Conservation (phyloP, 768 basidiomycete species). For the Royoungia palumana region DNA sequence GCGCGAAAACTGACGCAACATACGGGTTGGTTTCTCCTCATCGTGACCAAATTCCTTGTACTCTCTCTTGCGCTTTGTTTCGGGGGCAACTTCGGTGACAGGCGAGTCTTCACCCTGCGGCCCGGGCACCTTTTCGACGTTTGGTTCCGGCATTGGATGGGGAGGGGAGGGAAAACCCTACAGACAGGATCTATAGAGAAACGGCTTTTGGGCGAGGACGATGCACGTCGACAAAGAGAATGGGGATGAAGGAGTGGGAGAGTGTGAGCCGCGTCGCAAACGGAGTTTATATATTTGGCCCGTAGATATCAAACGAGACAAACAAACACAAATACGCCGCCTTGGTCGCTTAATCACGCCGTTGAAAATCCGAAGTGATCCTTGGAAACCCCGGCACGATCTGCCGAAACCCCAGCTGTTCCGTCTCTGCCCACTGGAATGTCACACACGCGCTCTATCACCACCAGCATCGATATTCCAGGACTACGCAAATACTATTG, state of each 20-base stretch:
- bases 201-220: constrained; percentile 11
- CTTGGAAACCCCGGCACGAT: constrained; percentile 25
- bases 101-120: constrained; percentile 50
- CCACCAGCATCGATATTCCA: neutral
- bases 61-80: constrained; percentile 65
- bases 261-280: constrained; percentile 24
- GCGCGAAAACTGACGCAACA: constrained; percentile 24
- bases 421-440: constrained; percentile 4
- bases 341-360: constrained; percentile 15
- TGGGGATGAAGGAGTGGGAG: constrained; percentile 32
- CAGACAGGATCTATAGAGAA: constrained; percentile 26
- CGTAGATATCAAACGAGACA: constrained; percentile 24
- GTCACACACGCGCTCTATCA: constrained; percentile 10
- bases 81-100: constrained; percentile 16
- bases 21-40: constrained; percentile 63
- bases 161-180: constrained; percentile 21
- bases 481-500: neutral
- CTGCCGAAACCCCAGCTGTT: constrained; percentile 12
- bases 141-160: constrained; percentile 35
- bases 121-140: constrained; percentile 65
- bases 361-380: constrained; percentile 24
- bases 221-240: constrained; percentile 9
- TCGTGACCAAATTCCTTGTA: constrained; percentile 87
- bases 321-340: constrained; percentile 25
- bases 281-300: constrained; percentile 32